These are phyloP conservation scores for Xylaria venustula DNA, from an alignment of 495 filamentous ascomycete genomes.

Conservation along the genomic window DNA sequence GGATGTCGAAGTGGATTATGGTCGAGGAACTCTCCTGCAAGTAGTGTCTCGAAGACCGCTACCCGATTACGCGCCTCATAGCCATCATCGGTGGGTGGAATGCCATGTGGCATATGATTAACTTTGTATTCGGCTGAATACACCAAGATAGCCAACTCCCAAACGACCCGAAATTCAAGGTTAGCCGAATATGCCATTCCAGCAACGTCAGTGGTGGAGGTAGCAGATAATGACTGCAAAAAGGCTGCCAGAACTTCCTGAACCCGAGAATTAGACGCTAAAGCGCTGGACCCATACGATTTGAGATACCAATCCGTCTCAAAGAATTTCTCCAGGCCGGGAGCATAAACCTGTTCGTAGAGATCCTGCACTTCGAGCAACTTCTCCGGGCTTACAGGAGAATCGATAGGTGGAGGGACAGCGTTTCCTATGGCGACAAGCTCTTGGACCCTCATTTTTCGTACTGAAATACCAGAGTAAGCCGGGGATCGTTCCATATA, in stretches of 20 bases:
- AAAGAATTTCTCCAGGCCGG: conserved; percentile 74
- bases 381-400: conserved; percentile 52
- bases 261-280: conserved; percentile 58
- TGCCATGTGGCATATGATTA: conserved; percentile 24
- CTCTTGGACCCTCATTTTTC: conserved; percentile 71
- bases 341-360: conserved; percentile 73
- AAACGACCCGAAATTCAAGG: conserved; percentile 71
- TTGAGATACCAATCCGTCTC: conserved; percentile 81
- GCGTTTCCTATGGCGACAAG: conserved; percentile 67
- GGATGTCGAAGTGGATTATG: conserved; percentile 55
- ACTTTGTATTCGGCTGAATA: conserved; percentile 30
- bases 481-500: conserved; percentile 38
- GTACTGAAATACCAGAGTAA: conserved; percentile 58
- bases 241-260: conserved; percentile 64
- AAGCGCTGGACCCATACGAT: conserved; percentile 21
- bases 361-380: conserved; percentile 71
- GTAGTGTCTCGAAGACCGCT: conserved; percentile 69
- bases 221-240: conserved; percentile 43
- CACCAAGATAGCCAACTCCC: conserved; percentile 55
- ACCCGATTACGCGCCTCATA: conserved; percentile 64
- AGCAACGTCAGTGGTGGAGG: conserved; percentile 51
- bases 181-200: conserved; percentile 61
- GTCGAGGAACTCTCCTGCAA: conserved; percentile 65
- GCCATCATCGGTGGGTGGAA: conserved; percentile 48
- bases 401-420: conserved; percentile 58